phyloP scores from a whole-genome alignment of 208 protist species.

The Crithidia brevicula region DNA sequence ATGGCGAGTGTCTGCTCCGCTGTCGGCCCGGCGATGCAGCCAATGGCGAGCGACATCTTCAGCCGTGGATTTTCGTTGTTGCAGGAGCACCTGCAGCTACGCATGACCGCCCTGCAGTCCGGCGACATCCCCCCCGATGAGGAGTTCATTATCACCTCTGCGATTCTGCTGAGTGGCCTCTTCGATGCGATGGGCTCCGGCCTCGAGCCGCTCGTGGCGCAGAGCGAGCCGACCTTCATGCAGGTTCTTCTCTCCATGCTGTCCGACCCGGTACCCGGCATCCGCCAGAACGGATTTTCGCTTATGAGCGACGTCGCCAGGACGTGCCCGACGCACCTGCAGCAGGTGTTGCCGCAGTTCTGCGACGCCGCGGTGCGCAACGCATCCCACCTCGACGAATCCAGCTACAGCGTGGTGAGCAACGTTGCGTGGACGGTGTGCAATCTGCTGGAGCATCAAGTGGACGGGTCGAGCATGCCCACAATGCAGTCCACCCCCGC shows the following conservation, averaged over 20 bases:
- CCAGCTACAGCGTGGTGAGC: slow-evolving; percentile 62
- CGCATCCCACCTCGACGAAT: slow-evolving; percentile 43
- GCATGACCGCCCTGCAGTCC: slow-evolving; percentile 29
- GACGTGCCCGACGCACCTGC: slow-evolving; percentile 55
- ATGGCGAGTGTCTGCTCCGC: slow-evolving; percentile 77
- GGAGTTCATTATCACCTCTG: slow-evolving; percentile 78
- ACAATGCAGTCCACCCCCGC: slow-evolving; percentile 46
- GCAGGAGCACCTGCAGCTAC: slow-evolving; percentile 59
- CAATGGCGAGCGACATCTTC: slow-evolving; percentile 79
- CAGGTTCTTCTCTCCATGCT: slow-evolving; percentile 55
- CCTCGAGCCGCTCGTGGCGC: slow-evolving; percentile 64
- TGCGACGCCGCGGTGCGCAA: slow-evolving; percentile 56
- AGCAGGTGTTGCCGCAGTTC: slow-evolving; percentile 49
- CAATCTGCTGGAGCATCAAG: slow-evolving; percentile 76
- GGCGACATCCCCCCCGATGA: slow-evolving; percentile 57
- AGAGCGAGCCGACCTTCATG: slow-evolving; percentile 61
- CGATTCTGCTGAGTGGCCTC: slow-evolving; percentile 73
- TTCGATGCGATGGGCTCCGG: slow-evolving; percentile 78
- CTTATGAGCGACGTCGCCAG: slow-evolving; percentile 73
- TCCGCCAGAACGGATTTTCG: slow-evolving; percentile 79
- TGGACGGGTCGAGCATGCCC: slow-evolving; percentile 54
- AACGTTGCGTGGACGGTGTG: slow-evolving; percentile 85
- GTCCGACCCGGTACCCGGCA: slow-evolving; percentile 51
- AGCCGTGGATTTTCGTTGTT: slow-evolving; percentile 62
- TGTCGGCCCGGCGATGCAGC: slow-evolving; percentile 68